phyloP scores from a whole-genome alignment of 495 filamentous ascomycete species.

The Penicillium atrosanguineum region DNA sequence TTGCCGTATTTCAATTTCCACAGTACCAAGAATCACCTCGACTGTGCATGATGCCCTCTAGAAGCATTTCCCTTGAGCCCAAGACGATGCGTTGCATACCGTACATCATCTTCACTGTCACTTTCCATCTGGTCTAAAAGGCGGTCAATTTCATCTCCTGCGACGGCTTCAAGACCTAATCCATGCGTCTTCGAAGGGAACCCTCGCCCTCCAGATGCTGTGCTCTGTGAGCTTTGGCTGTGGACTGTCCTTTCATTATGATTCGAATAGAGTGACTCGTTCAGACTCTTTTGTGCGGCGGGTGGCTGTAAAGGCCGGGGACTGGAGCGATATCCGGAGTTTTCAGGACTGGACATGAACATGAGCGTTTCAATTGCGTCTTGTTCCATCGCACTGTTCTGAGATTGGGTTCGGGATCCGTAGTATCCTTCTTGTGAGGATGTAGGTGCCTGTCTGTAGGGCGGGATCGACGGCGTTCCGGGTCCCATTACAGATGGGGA shows the following conservation, averaged over 20 bases:
- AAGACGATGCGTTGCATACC: constrained; percentile 21
- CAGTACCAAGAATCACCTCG: constrained; percentile 6
- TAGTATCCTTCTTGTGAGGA: constrained; percentile 27
- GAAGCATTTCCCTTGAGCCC: constrained; percentile 5
- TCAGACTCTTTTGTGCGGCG: constrained; percentile 28
- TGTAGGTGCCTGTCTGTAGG: constrained; percentile 24
- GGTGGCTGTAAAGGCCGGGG: constrained; percentile 26
- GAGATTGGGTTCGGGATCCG: constrained; percentile 53
- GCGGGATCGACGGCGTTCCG: constrained; percentile 32
- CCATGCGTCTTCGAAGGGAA: constrained; percentile 1
- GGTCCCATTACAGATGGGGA: constrained; percentile 26
- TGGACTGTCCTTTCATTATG: constrained; percentile 7
- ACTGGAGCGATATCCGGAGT: constrained; percentile 55
- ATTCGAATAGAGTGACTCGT: constrained; percentile 28
- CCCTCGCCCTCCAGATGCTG: constrained; percentile 8
- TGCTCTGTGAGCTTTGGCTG: constrained; percentile 24
- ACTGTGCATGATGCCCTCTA: constrained; percentile 4
- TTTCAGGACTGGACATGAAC: constrained; percentile 84
- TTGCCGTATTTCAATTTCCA: not conserved
- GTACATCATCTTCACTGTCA: constrained; percentile 38
- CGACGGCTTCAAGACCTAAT: constrained; percentile 32
- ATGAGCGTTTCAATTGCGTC: constrained; percentile 85
- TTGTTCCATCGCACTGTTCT: constrained; percentile 72
- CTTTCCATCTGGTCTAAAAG: constrained; percentile 53
- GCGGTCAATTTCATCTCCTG: constrained; percentile 51